phyloP scores from a whole-genome alignment of 306 rosid species.

The Dalbergia oliveri region DNA sequence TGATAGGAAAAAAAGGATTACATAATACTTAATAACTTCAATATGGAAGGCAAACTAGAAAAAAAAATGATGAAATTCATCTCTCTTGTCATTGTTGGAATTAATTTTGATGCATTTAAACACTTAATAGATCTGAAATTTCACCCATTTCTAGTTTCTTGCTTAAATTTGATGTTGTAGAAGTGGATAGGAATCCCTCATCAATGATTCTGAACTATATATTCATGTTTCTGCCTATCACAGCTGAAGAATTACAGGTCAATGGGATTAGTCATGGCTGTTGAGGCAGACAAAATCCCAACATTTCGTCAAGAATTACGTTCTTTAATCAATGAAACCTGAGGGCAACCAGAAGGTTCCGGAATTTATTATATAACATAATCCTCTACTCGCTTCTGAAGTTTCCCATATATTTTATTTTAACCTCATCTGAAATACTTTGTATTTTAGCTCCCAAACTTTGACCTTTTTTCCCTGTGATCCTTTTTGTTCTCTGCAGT shows the following conservation, averaged over 20 bases:
- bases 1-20: neutral
- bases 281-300: constrained; percentile 64
- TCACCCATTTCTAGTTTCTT: constrained; percentile 32
- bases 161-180: constrained; percentile 9
- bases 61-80: neutral
- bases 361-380: neutral
- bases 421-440: neutral
- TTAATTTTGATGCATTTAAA: constrained; percentile 12
- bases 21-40: neutral
- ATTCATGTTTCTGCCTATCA: constrained; percentile 17
- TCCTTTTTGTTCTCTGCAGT: neutral
- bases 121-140: constrained; percentile 13
- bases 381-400: constrained; percentile 8
- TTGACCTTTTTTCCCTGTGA: neutral
- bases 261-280: constrained; percentile 72
- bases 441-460: constrained; percentile 39
- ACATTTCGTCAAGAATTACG: constrained; percentile 68
- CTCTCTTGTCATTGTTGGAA: too few species aligned
- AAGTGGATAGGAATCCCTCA: constrained; percentile 12
- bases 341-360: constrained; percentile 36
- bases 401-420: constrained; percentile 19
- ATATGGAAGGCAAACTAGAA: neutral
- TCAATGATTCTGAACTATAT: constrained; percentile 42
- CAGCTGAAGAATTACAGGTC: constrained; percentile 69
- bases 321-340: constrained; percentile 58